Evolutionary conservation across 345 rosid species (phyloP).

Genomic region (Dipteronia dyeriana): DNA sequence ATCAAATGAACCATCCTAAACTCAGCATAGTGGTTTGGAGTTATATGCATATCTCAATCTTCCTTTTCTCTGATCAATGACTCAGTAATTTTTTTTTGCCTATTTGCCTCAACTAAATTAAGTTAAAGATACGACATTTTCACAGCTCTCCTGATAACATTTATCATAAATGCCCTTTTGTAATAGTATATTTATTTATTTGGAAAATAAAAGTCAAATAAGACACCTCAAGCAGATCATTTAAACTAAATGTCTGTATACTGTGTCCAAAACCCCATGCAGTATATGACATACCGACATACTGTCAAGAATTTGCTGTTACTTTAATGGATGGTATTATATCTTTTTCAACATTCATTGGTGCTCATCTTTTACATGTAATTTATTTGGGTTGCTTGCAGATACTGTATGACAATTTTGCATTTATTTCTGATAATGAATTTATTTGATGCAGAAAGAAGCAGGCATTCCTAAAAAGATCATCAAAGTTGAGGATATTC

Average conservation of each 20-base stretch:
- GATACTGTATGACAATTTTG: background rate
- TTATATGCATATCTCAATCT: background rate
- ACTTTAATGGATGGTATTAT: background rate
- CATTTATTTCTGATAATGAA: conserved; percentile 24
- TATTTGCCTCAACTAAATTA: background rate
- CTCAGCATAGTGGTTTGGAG: background rate
- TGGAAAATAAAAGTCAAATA: background rate
- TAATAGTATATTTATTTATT: background rate
- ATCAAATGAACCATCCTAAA: background rate
- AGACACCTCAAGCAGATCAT: background rate
- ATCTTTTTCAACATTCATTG: background rate
- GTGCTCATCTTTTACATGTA: background rate
- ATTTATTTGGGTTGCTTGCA: background rate
- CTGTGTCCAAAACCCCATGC: background rate
- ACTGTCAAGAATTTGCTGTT: background rate
- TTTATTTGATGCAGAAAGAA: conserved; percentile 66
- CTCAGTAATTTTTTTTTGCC: background rate
- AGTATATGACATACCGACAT: background rate
- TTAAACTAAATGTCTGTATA: background rate
- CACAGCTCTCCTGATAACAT: background rate
- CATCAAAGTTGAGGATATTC: conserved; percentile 84
- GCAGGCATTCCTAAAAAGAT: conserved; percentile 74
- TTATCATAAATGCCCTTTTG: background rate
- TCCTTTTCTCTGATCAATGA: background rate
- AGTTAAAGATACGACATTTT: background rate